A percentile compares a stretch with the other conserved stretches of the same genome.
phyloP scores from a whole-genome alignment of 164 flowering plant genomes.

The grape (Vitis vinifera) region ASM3070453v1 NC_081811.1:21811001-21811500 shows the following conservation, averaged over 20 bases:
- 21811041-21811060: too few relatives aligned
- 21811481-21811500: conserved; percentile 49
- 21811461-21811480: conserved; percentile 67
- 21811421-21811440: conserved; percentile 71
- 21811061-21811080: conserved; percentile 28
- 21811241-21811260: conserved; percentile 56
- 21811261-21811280: not conserved
- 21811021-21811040: not conserved
- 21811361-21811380: conserved; percentile 77
- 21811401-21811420: conserved; percentile 82
- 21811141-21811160: conserved; percentile 67
- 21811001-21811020: conserved; percentile 24
- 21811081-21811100: conserved; percentile 71
- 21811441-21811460: conserved; percentile 52
- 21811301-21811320: not conserved
- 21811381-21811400: conserved; percentile 64
- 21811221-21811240: conserved; percentile 40
- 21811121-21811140: conserved; percentile 72
- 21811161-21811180: conserved; percentile 66
- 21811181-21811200: conserved; percentile 65
- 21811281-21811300: too few relatives aligned
- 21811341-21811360: conserved; percentile 85
- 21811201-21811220: conserved; percentile 41
- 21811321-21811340: conserved; percentile 36
- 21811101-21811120: conserved; percentile 58